Evolutionary conservation across 352 stramenopile species (phyloP).

Genomic region (Globisporangium splendens): DNA sequence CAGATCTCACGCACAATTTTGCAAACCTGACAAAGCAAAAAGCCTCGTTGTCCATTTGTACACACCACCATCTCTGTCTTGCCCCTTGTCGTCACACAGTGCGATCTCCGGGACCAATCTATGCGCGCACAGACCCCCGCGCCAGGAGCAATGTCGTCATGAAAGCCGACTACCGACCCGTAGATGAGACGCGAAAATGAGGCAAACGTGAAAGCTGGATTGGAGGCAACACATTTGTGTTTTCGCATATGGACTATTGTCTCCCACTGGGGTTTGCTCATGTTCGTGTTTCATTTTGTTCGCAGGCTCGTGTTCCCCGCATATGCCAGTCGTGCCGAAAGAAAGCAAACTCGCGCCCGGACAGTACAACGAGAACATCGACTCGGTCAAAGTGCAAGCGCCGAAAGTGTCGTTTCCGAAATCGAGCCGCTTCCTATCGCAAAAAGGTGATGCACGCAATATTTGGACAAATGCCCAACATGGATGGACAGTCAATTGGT

Average conservation of each 20-base stretch:
- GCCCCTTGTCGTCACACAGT: slow-evolving; percentile 13
- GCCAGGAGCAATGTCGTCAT: slow-evolving; percentile 66
- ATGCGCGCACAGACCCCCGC: slow-evolving; percentile 52
- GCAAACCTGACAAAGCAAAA: too few species aligned
- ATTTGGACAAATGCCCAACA: too few species aligned
- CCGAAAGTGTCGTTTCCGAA: slow-evolving; percentile 78
- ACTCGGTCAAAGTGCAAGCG: slow-evolving; percentile 51
- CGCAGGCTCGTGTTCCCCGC: slow-evolving; percentile 37
- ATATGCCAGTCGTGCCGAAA: slow-evolving; percentile 61
- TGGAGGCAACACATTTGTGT: slow-evolving; percentile 16
- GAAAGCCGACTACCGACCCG: slow-evolving; percentile 60
- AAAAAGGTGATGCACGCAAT: slow-evolving; percentile 48
- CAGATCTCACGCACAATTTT: too few species aligned
- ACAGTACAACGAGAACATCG: slow-evolving; percentile 69
- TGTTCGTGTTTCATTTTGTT: too few species aligned
- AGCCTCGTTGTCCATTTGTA: too few species aligned
- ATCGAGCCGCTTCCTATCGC: slow-evolving; percentile 73
- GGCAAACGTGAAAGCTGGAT: slow-evolving; percentile 85
- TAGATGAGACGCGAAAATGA: slow-evolving; percentile 65
- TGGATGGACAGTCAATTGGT: too few species aligned
- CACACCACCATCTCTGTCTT: too few species aligned
- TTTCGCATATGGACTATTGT: background rate
- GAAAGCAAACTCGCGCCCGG: slow-evolving; percentile 60
- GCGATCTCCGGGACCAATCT: slow-evolving; percentile 73
- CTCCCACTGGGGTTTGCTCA: background rate